Evolutionary conservation across 805 yeast genomes (phyloP).

Genomic region (Teunomyces lycoperdinae): DNA sequence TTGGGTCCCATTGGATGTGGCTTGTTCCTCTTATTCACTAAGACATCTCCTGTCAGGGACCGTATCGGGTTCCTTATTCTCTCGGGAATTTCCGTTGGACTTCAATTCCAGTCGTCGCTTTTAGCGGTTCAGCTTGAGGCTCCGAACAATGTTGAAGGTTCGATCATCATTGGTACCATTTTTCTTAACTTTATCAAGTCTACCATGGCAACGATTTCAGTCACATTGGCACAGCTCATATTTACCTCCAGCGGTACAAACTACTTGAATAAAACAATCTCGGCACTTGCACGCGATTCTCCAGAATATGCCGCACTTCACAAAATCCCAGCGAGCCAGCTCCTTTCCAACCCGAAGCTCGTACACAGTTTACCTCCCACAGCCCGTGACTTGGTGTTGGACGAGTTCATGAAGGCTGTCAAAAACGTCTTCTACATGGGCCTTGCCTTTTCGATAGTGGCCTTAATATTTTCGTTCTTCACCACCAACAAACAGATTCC

Average conservation of each 20-base stretch:
- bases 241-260: constrained; percentile 18
- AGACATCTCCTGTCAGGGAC: constrained; percentile 17
- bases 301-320: constrained; percentile 13
- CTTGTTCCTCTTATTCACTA: constrained; percentile 24
- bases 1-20: constrained; percentile 36
- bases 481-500: constrained; percentile 45
- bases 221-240: constrained; percentile 31
- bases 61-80: constrained; percentile 34
- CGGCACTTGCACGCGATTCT: constrained; percentile 8
- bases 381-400: constrained; percentile 20
- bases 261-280: constrained; percentile 16
- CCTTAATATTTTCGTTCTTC: constrained; percentile 32
- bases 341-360: constrained; percentile 25
- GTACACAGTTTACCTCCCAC: constrained; percentile 23
- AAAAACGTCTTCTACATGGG: constrained; percentile 33
- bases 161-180: constrained; percentile 33
- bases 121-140: constrained; percentile 37
- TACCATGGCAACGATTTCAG: constrained; percentile 31
- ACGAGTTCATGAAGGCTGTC: constrained; percentile 33
- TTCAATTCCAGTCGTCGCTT: constrained; percentile 35
- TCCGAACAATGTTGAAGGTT: constrained; percentile 34
- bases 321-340: constrained; percentile 10
- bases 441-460: constrained; percentile 32
- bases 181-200: constrained; percentile 32
- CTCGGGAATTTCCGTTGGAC: constrained; percentile 33